Evolutionary conservation across 1,139 yeast genomes (phyloP).

Genomic region (Geotrichum bryndzae): DNA sequence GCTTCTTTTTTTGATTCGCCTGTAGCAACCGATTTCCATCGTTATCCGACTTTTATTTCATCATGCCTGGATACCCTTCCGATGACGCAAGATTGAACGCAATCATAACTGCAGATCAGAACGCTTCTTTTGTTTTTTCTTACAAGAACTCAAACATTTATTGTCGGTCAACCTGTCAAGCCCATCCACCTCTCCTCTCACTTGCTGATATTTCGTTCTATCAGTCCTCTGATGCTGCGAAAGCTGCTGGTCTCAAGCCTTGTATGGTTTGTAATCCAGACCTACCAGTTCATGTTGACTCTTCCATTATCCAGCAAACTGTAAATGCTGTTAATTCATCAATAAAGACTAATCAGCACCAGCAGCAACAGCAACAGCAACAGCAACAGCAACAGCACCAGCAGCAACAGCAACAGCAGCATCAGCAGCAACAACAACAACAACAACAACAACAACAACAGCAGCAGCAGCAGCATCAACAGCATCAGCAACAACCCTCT

Average conservation of each 20-base stretch:
- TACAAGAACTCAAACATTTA: conserved; percentile 2
- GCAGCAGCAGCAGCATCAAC: not conserved
- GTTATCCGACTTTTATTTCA: not conserved
- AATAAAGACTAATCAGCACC: conserved; percentile 16
- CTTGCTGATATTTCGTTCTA: conserved; percentile 5
- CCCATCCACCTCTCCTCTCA: conserved; percentile 1
- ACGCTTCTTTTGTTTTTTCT: conserved; percentile 11
- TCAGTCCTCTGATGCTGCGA: conserved; percentile 33
- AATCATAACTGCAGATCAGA: conserved; percentile 6
- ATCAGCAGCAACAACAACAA: not conserved
- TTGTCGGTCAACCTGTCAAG: conserved; percentile 15
- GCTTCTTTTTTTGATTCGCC: not conserved
- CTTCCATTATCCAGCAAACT: conserved; percentile 48
- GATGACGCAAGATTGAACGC: conserved; percentile 7
- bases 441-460: not conserved
- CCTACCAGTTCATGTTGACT: conserved; percentile 38
- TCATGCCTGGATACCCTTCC: conserved; percentile 6
- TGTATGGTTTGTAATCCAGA: conserved; percentile 49
- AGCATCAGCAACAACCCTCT: not conserved
- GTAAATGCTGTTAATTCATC: conserved; percentile 49
- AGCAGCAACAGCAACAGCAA: not conserved
- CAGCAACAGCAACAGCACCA: not conserved
- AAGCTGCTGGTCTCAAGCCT: conserved; percentile 34
- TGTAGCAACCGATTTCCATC: no score
- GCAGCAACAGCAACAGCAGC: no score